These are phyloP conservation scores for Solanum habrochaites DNA, from an alignment of 257 asterid genomes.

Conservation along the genomic window DNA sequence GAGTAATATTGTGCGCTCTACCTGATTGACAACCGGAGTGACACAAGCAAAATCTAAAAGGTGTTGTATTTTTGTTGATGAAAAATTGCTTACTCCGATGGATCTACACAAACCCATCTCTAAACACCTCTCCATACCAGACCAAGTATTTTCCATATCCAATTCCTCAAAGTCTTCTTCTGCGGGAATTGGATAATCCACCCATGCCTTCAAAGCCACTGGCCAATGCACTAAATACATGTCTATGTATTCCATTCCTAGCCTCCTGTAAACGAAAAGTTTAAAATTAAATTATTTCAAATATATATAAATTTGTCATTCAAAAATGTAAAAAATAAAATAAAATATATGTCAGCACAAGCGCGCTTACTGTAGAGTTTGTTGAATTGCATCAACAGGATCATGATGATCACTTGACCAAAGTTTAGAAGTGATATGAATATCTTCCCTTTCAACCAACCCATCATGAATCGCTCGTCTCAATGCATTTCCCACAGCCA, in stretches of 20 bases:
- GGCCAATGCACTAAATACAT: conserved; percentile 93
- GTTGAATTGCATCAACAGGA: conserved; percentile 59
- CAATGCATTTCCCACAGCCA: conserved; percentile 59
- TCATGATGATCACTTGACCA: conserved; percentile 85
- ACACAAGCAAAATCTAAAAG: conserved; percentile 37
- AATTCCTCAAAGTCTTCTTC: conserved; percentile 53
- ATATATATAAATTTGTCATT: background rate
- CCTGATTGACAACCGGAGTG: conserved; percentile 75
- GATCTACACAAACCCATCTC: conserved; percentile 58
- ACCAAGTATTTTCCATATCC: conserved; percentile 55
- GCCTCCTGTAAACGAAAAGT: conserved; percentile 16
- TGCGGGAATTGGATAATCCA: conserved; percentile 29
- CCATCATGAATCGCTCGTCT: conserved; percentile 33
- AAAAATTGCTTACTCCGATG: conserved; percentile 81
- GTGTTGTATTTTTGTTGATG: conserved; percentile 37
- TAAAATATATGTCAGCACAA: background rate
- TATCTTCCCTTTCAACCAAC: conserved; percentile 31
- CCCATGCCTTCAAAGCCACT: conserved; percentile 61
- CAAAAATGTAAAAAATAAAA: too few relatives aligned
- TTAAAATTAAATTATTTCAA: background rate
- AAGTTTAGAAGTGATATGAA: conserved; percentile 61
- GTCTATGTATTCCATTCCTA: conserved; percentile 74
- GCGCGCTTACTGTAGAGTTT: conserved; percentile 44
- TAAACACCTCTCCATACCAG: conserved; percentile 71
- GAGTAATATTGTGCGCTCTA: background rate